Evolutionary conservation across 176 grass and related monocot species (phyloP), one percentile per base, ranked within the genome.

Genomic region (Rhynchospora pubera): DNA sequence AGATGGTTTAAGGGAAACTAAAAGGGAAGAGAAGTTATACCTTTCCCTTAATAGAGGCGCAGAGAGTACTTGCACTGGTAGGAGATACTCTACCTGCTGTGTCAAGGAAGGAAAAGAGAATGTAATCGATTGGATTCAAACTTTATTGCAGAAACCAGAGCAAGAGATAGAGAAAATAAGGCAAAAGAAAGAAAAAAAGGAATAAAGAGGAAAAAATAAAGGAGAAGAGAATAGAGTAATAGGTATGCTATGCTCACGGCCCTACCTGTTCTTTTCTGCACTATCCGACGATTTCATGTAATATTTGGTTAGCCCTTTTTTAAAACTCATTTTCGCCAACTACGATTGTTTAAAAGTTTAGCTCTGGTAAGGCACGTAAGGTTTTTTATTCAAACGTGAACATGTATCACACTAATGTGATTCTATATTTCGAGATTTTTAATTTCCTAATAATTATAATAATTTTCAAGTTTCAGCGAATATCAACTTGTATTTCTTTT

Each of bases 41-140:
- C 57, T 60, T 79, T 62, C 55, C 28, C 56, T 22, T n/a, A n/a
- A n/a, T 14, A 45, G 30, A 34, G 11, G 53, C 57, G 15, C 24
- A 77, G 48, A 10, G 5, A 75, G 47, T 23, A 48, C 18, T 39
- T 23, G n/a, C 0, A 22, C 16, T 15, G 75, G 24, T 79, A 79
- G 5, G 16, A 22, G 77, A 62, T 79, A 61, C 56, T 79, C 32
- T 62, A 11, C 26, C 28, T 21, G 18, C 48, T 62, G 26, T 19
- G 44, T 16, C 56, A 79, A 79, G 77, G 56, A 79, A 79, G 7
- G 30, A 79, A 62, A 79, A 62, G 22, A 8, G 13, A 79, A 62
- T 79, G 52, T 42, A 79, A 60, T 78, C 3, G 66, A 70, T 70
- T 70, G 15, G 39, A 46, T 46, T 46, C 39, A 9, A 6, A 70